Base-by-base conservation (phyloP, 345 rosid genomes). In the Cochlearia excelsa region DNA sequence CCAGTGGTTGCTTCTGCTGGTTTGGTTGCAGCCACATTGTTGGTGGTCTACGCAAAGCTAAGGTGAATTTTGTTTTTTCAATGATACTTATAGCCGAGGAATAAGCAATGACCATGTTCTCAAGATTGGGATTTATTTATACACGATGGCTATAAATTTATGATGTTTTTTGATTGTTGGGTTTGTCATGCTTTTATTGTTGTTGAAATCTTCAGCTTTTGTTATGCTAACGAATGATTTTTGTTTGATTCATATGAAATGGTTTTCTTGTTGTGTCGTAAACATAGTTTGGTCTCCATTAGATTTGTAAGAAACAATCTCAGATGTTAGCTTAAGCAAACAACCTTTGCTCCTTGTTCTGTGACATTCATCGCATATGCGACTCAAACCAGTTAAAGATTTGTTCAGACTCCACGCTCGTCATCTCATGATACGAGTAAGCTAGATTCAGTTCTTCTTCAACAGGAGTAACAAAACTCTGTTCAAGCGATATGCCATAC, bases 381-480 rank as follows among this genome's bases (percentile, higher is more conserved):
- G 92, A 83, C 68, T 93, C 91, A 62, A 93, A 85, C 99, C 97
- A 93, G 64, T 74, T 75, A 63, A 89, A 93, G 57, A 93, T 89
- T 61, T 81, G 85, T 31, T 87, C 79, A 42, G 90, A 87, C 70
- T 79, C 90, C 74, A 83, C 65, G 66, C 99, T 93, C 9, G 95
- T 89, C 99, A 93, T 89, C 61, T 93, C 99, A 57, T 93, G 99
- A 56, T 72, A 70, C n/a, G 94, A 88, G 72, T 76, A 93, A 6
- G 97, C 99, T 65, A 89, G 90, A 75, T 93, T 93, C 52, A 93
- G 73, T 54, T 88, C 97, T 78, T 83, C 99, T 57, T 87, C 86
- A 43, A 93, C 84, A 66, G 82, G 95, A 43, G 74, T 84, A 48
- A 82, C 29, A 77, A 87, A 68, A 28, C 72, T 73, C 67, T 74